These are phyloP conservation scores for Chenopodium quinoa DNA, from an alignment of 148 eudicot genomes.

Conservation along the genomic window DNA sequence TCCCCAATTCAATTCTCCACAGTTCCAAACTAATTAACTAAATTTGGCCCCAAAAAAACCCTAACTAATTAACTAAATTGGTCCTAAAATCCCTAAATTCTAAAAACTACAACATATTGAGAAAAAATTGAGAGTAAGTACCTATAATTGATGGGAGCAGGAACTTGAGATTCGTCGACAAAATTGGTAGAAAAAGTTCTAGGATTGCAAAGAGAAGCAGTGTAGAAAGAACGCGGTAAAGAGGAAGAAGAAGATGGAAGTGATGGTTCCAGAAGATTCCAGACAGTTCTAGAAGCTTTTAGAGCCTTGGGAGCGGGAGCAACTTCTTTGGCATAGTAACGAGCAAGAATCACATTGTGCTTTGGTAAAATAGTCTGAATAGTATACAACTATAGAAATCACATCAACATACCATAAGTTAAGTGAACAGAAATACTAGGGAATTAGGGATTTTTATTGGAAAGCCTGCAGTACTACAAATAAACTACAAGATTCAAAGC, in stretches of 20 bases:
- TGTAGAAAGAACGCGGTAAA: slow-evolving; percentile 6
- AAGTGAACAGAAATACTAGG: too few relatives aligned
- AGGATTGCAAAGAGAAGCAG: slow-evolving; percentile 16
- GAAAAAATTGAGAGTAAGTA: slow-evolving; percentile 13
- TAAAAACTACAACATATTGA: background rate
- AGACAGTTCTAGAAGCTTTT: slow-evolving; percentile 47
- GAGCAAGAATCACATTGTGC: slow-evolving; percentile 47
- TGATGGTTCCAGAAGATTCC: slow-evolving; percentile 31
- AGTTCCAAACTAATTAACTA: background rate
- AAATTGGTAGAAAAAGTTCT: slow-evolving; percentile 46
- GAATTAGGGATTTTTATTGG: too few relatives aligned
- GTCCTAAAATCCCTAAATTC: background rate
- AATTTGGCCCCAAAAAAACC: too few relatives aligned
- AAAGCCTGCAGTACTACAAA: background rate
- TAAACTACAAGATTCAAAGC: background rate
- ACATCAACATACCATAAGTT: background rate
- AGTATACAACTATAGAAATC: slow-evolving; percentile 40
- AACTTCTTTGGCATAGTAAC: slow-evolving; percentile 68
- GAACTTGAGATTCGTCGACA: slow-evolving; percentile 36
- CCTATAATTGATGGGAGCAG: slow-evolving; percentile 62
- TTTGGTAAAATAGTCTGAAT: slow-evolving; percentile 48
- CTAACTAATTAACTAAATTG: background rate
- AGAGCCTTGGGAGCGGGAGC: slow-evolving; percentile 46
- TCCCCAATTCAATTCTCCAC: background rate
- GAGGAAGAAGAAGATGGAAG: slow-evolving; percentile 1